Evolutionary conservation across 495 filamentous ascomycete species (phyloP).

Genomic region (Tuber melanosporum): DNA sequence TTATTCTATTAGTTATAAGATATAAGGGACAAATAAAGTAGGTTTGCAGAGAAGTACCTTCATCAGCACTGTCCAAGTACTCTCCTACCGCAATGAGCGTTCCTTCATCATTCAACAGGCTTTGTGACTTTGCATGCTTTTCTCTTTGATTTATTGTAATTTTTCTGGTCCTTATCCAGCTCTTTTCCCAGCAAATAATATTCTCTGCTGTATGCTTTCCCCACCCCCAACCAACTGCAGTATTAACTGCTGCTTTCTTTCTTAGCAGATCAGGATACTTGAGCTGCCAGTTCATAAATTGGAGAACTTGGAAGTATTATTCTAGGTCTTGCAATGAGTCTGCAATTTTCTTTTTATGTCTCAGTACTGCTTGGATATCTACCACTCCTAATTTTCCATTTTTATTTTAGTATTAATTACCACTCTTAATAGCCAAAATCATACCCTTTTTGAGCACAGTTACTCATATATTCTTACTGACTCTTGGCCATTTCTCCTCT

Average conservation of each 20-base stretch:
- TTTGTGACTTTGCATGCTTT: background rate
- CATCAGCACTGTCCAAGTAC: background rate
- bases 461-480: no score
- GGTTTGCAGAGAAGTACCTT: background rate
- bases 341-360: no score
- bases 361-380: no score
- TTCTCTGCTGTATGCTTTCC: background rate
- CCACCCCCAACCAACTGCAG: background rate
- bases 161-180: background rate
- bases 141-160: background rate
- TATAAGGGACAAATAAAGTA: no score
- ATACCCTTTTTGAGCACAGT: no score
- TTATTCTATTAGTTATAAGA: background rate
- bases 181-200: background rate
- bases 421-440: no score
- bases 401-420: no score
- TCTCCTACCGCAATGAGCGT: background rate
- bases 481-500: no score
- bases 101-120: conserved; percentile 1
- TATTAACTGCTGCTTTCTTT: background rate
- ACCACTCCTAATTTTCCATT: no score
- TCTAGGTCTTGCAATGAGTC: background rate
- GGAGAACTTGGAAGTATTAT: background rate
- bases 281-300: conserved; percentile 7
- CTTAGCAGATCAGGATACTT: background rate